Evolutionary conservation across 2,329 filamentous ascomycete genomes (phyloP), one percentile per base, ranked within the genome.

Genomic region (Nemania abortiva): DNA sequence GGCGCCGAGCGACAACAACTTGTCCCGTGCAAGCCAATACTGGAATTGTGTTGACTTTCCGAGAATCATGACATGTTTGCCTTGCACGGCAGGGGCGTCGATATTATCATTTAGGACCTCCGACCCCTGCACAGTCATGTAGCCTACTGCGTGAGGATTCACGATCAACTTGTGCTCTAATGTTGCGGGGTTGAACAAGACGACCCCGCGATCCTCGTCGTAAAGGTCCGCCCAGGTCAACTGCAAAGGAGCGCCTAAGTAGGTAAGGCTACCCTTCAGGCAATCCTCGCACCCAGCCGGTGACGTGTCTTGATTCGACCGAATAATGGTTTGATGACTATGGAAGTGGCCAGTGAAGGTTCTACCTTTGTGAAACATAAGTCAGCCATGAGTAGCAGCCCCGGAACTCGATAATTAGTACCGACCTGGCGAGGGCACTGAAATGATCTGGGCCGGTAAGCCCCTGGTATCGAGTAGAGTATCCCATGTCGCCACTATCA

Each of bases 291-390:
- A 22, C 20, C 39, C 15, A 18, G 45, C 24, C n/a, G 49, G 54
- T 34, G 39, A 24, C 2, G 39, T 50, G 22, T 69, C 24, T 45
- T 57, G 18, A 6, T 66, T 49, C 20, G 67, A n/a, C 63, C 76
- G 78, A 34, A 74, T 20, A 20, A 79, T 78, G 13, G 74, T 76
- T 64, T 79, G 78, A 54, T 77, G 76, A 42, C 73, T 76, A 68
- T 79, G 77, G 49, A 79, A 79, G 56, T 79, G 78, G 0, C 78
- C 78, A 1, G 77, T 79, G 49, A 78, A 79, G 9, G 77, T 79
- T 59, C 77, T 70, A 56, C 1, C n/a, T 37, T 47, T 7, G 54
- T 18, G 10, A 53, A 42, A 58, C 18, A 47, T 2, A 22, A 56
- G 58, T 69, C 27, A 69, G 67, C 31, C 4, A 53, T 20, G n/a